phyloP scores from a whole-genome alignment of 495 filamentous ascomycete species.

The Mytilinidion resinicola region DNA sequence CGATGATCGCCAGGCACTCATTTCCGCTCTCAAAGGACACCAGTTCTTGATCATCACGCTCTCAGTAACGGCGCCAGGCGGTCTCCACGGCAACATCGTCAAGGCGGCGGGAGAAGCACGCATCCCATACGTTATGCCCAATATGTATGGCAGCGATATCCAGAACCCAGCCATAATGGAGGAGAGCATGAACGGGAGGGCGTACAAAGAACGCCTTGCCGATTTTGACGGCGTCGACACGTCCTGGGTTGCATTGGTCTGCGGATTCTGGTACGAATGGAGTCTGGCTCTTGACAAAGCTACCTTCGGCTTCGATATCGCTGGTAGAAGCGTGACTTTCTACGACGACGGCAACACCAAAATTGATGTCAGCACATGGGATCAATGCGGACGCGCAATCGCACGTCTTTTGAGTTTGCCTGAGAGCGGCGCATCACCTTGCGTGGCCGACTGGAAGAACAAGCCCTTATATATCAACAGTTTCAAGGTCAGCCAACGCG shows the following conservation, averaged over 20 bases:
- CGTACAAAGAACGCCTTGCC: neutral
- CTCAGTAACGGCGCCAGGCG: constrained; percentile 29
- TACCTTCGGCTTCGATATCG: constrained; percentile 45
- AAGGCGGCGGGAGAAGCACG: constrained; percentile 51
- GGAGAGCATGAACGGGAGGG: constrained; percentile 28
- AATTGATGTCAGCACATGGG: constrained; percentile 39
- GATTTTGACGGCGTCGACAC: constrained; percentile 37
- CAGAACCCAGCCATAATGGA: constrained; percentile 33
- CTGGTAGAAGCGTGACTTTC: constrained; percentile 35
- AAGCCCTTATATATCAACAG: constrained; percentile 32
- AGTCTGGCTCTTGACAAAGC: constrained; percentile 33
- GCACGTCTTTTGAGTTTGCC: constrained; percentile 39
- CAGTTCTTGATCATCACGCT: constrained; percentile 43
- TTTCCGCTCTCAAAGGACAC: constrained; percentile 16
- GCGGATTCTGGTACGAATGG: constrained; percentile 52
- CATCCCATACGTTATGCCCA: constrained; percentile 53
- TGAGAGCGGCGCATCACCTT: constrained; percentile 29
- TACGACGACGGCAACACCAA: constrained; percentile 45
- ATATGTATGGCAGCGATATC: constrained; percentile 44
- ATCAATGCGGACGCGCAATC: constrained; percentile 42
- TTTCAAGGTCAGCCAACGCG: constrained; percentile 39
- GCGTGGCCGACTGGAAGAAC: constrained; percentile 33
- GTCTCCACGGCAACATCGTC: constrained; percentile 44
- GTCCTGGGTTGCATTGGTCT: constrained; percentile 23
- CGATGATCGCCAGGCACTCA: neutral